These are phyloP conservation scores for Komagataella kurtzmanii DNA, from an alignment of 805 yeast genomes.

Conservation along the genomic window DNA sequence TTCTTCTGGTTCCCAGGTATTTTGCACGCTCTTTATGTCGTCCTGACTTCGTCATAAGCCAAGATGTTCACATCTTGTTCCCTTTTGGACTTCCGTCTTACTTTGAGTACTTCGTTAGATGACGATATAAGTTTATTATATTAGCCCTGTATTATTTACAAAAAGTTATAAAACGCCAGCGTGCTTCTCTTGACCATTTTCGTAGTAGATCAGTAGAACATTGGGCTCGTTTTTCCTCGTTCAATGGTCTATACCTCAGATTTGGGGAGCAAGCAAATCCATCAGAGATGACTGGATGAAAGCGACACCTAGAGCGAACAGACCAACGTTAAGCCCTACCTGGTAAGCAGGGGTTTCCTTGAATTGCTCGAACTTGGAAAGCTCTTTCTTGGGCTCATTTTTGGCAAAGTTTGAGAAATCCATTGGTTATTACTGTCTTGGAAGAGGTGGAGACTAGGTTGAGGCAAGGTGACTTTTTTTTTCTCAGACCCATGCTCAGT, in stretches of 20 bases:
- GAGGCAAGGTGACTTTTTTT: background rate
- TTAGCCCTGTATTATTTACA: background rate
- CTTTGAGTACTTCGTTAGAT: background rate
- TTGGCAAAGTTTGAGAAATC: background rate
- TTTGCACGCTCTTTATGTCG: conserved; percentile 56
- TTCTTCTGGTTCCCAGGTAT: conserved; percentile 72
- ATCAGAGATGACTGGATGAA: conserved; percentile 67
- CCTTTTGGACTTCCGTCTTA: background rate
- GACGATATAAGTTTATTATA: background rate
- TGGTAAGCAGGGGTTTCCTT: conserved; percentile 55
- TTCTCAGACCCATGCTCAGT: background rate
- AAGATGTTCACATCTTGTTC: background rate
- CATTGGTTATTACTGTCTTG: background rate
- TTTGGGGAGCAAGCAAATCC: conserved; percentile 74
- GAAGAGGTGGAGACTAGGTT: background rate
- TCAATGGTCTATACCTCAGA: conserved; percentile 7
- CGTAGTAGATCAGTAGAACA: background rate
- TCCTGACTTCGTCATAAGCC: background rate
- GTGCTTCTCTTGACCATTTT: background rate
- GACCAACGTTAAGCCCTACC: conserved; percentile 43
- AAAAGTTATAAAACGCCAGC: background rate
- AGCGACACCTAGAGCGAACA: conserved; percentile 62
- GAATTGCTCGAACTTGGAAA: conserved; percentile 29
- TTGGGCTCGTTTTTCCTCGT: background rate
- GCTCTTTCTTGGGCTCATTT: conserved; percentile 10